phyloP scores from a whole-genome alignment of 441 rosid genomes.

The Adansonia madagascariensis region DNA sequence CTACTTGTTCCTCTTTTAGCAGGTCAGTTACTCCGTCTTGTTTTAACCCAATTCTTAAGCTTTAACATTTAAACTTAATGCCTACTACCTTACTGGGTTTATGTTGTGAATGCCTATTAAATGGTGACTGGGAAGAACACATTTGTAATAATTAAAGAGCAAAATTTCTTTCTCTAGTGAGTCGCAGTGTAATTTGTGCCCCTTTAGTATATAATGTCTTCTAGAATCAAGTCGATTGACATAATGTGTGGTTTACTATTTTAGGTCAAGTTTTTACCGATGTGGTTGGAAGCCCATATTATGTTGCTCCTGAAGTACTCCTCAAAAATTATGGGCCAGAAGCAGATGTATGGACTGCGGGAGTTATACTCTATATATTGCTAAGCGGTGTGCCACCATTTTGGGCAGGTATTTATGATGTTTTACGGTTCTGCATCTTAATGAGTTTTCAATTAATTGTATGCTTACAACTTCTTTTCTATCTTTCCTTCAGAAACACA shows the following conservation, averaged over 20 bases:
- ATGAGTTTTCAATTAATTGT: background rate
- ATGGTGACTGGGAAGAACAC: background rate
- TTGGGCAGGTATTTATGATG: slow-evolving; percentile 77
- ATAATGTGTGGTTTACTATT: slow-evolving; percentile 26
- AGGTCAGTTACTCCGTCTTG: background rate
- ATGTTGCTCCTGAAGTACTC: slow-evolving; percentile 99
- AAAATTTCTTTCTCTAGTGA: background rate
- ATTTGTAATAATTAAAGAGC: background rate
- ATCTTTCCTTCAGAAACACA: slow-evolving; percentile 72
- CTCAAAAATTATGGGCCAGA: slow-evolving; percentile 89
- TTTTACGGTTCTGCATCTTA: background rate
- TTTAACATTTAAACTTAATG: slow-evolving; percentile 8
- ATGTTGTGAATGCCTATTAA: slow-evolving; percentile 15
- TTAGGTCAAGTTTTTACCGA: slow-evolving; percentile 85
- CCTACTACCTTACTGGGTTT: background rate
- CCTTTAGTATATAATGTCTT: background rate
- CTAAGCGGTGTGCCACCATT: slow-evolving; percentile 97
- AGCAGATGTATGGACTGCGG: slow-evolving; percentile 99
- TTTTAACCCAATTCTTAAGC: background rate
- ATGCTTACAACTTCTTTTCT: slow-evolving; percentile 32
- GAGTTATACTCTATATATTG: slow-evolving; percentile 90
- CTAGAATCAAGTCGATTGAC: slow-evolving; percentile 14
- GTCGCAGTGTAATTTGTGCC: background rate
- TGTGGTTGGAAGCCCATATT: slow-evolving; percentile 97
- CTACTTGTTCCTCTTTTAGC: background rate